A percentile compares a stretch with the other conserved stretches of the same genome.
These are phyloP conservation scores for Yarrowia yakushimensis DNA, from an alignment of 805 yeast species.

Conservation along the genomic window DNA sequence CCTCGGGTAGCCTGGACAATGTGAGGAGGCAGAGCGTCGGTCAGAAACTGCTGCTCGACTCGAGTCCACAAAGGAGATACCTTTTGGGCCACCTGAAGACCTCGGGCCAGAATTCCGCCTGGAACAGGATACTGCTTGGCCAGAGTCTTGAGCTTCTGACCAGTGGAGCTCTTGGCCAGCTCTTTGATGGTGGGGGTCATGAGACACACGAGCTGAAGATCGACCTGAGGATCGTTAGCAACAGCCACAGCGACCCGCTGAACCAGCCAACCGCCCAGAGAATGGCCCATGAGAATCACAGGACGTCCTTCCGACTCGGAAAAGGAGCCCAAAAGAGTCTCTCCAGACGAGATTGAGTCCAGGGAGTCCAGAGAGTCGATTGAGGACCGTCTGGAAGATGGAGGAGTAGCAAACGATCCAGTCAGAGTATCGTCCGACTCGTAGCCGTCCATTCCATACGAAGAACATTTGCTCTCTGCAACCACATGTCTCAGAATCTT, in stretches of 20 bases:
- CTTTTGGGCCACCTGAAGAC: constrained; percentile 25
- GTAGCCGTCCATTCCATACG: constrained; percentile 12
- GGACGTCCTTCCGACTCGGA: constrained; percentile 33
- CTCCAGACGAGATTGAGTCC: not conserved
- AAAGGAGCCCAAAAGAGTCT: not conserved
- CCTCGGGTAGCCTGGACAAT: constrained; percentile 39
- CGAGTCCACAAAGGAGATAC: constrained; percentile 33
- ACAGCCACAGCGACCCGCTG: constrained; percentile 48
- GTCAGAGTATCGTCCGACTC: constrained; percentile 8
- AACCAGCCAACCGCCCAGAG: constrained; percentile 63
- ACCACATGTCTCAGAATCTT: constrained; percentile 44
- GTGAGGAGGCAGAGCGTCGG: constrained; percentile 6
- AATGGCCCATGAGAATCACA: constrained; percentile 59
- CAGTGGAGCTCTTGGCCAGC: constrained; percentile 49
- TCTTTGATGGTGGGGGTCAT: constrained; percentile 69
- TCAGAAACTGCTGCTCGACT: constrained; percentile 19
- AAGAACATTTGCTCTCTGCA: not conserved
- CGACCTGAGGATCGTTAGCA: constrained; percentile 31
- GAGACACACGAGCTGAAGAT: constrained; percentile 51
- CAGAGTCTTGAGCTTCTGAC: constrained; percentile 37
- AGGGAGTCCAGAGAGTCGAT: not conserved
- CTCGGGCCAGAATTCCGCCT: constrained; percentile 26
- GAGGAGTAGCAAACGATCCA: not conserved
- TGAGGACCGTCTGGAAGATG: not conserved
- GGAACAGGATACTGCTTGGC: constrained; percentile 31